Evolutionary conservation across 805 yeast genomes (phyloP).

Genomic region (Sungouiella thailandica): DNA sequence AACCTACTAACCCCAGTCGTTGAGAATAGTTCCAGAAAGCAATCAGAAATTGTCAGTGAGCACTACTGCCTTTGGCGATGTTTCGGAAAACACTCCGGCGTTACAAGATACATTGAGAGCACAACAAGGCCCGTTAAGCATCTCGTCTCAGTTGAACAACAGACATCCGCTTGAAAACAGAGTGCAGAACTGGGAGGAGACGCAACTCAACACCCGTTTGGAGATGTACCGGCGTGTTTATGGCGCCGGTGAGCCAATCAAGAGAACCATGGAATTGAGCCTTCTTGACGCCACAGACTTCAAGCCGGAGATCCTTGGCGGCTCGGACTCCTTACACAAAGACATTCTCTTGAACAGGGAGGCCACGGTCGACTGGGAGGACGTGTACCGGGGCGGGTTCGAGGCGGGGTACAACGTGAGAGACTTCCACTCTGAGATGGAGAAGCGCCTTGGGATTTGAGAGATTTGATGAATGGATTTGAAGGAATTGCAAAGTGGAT

Average conservation of each 20-base stretch:
- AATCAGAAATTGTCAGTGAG: conserved; percentile 43
- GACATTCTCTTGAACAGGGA: conserved; percentile 82
- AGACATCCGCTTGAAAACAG: conserved; percentile 86
- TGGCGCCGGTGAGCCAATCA: conserved; percentile 93
- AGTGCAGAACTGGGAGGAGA: conserved; percentile 72
- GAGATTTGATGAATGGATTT: no score
- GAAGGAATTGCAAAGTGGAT: no score
- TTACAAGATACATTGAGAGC: conserved; percentile 65
- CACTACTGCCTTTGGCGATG: conserved; percentile 46
- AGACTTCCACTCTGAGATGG: conserved; percentile 74
- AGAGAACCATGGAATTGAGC: conserved; percentile 81
- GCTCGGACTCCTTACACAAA: conserved; percentile 54
- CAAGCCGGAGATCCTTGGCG: conserved; percentile 61
- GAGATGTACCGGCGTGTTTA: conserved; percentile 77
- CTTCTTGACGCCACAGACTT: conserved; percentile 67
- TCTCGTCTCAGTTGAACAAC: conserved; percentile 60
- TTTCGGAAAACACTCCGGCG: conserved; percentile 64
- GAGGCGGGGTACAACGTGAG: conserved; percentile 33
- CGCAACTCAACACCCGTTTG: conserved; percentile 63
- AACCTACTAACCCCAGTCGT: conserved; percentile 28
- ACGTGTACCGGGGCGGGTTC: conserved; percentile 64
- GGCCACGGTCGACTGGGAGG: conserved; percentile 86
- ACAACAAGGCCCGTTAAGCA: conserved; percentile 57
- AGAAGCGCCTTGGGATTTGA: conserved; percentile 52
- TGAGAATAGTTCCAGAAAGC: conserved; percentile 53